Evolutionary conservation across 148 eudicot genomes (phyloP).

Genomic region (Vaccinium darrowii): DNA sequence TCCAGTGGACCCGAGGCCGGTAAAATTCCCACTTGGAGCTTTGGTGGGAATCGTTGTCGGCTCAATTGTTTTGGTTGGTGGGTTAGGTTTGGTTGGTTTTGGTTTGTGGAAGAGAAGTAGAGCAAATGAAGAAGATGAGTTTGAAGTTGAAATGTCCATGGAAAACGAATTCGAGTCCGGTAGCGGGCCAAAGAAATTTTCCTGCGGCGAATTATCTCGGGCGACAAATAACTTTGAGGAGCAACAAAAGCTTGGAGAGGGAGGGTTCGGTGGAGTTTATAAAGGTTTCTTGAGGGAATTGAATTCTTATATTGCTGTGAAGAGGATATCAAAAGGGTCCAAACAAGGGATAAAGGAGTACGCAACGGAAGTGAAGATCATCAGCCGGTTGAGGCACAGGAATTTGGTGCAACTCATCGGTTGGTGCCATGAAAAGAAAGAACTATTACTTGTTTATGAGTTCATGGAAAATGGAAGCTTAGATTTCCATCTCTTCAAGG

Average conservation of each 20-base stretch:
- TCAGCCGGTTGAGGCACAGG: background rate
- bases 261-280: background rate
- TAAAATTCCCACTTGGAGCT: background rate
- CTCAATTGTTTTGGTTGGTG: background rate
- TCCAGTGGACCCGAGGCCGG: background rate
- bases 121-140: background rate
- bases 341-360: background rate
- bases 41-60: slow-evolving; percentile 10
- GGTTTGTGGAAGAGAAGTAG: background rate
- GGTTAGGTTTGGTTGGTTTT: slow-evolving; percentile 2
- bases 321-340: background rate
- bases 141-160: background rate
- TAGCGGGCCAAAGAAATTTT: slow-evolving; percentile 29
- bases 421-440: background rate
- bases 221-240: background rate
- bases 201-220: background rate
- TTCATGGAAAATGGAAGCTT: background rate
- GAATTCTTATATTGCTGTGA: background rate
- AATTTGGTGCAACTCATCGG: background rate
- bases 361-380: background rate
- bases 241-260: background rate
- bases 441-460: background rate
- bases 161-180: slow-evolving; percentile 23
- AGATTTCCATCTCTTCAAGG: background rate
- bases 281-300: background rate